Evolutionary conservation across 768 basidiomycete genomes (phyloP), one percentile per base, ranked within the genome.

Genomic region (Dioszegia hungarica): DNA sequence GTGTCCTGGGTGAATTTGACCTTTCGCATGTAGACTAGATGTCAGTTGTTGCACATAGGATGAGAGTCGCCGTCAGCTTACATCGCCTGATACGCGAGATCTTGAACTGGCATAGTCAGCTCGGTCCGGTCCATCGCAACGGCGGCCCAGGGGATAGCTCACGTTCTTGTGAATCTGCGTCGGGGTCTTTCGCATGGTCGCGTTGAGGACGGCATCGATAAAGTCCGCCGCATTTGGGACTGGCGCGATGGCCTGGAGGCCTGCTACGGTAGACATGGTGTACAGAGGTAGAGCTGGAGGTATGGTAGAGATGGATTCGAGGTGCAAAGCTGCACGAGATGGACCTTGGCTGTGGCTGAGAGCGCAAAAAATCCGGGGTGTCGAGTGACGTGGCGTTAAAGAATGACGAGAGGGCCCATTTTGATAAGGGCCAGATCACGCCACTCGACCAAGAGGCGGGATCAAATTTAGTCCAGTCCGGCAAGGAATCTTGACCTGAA

Each of bases 1-100:
- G 88, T 82, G 72, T 97, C 92, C 77, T 97, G 92, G 2, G 93
- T 93, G 77, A 95, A 98, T 78, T 94, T 98, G 79, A 99, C 94
- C 78, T 99, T 99, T 76, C 94, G 86, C 94, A 98, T 97, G 78
- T 99, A 95, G 70, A 76, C 64, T 72, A 31, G 9, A 43, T 12
- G 22, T 25, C 56, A 58, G 61, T 59, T 55, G 48, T 45, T 29
- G 17, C 36, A 44, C 38, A 25, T 33, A 3, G 25, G 9, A 2
- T 10, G 31, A 17, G n/a, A 28, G 11, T 5, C 20, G n/a, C n/a
- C 17, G 25, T 33, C 40, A n/a, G 43, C 51, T 62, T 49, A 62
- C 67, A 77, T 70, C 91, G 90, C 61, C 94, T 85, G 79, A 98
- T 98, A 66, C 94, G 87, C 64, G 90, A 92, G 77, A 99, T 99